Conservation (phyloP, 1,284 basidiomycete genomes). For the Wolfiporia cocos region DNA sequence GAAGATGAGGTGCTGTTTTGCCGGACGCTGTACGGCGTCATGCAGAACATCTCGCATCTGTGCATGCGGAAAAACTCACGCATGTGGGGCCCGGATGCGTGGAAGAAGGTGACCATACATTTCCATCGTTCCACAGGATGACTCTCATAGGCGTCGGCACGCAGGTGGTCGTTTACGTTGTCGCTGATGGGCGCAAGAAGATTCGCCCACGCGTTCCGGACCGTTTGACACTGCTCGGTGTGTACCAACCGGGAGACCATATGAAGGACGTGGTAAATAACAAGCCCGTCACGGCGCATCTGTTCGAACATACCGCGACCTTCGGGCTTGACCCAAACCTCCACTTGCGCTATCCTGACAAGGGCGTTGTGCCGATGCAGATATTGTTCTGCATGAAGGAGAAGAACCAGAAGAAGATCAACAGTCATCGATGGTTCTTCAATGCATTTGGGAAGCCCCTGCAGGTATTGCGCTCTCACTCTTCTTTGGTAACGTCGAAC, state of each 20-base stretch:
- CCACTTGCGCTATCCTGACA: conserved; percentile 93
- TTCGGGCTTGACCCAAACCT: conserved; percentile 86
- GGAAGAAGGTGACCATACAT: conserved; percentile 75
- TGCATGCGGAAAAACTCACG: conserved; percentile 92
- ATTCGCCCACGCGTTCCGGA: conserved; percentile 93
- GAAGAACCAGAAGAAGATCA: conserved; percentile 95
- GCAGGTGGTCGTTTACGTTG: conserved; percentile 91
- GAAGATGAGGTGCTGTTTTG: conserved; percentile 95
- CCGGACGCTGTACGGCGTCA: conserved; percentile 93
- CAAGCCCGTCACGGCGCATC: conserved; percentile 85
- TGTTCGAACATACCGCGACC: conserved; percentile 94
- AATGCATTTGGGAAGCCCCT: conserved; percentile 79
- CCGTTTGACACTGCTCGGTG: conserved; percentile 77
- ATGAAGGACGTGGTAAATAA: conserved; percentile 92
- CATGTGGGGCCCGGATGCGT: conserved; percentile 94
- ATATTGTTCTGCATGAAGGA: conserved; percentile 93
- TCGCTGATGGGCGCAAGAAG: conserved; percentile 91
- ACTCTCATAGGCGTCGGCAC: not conserved
- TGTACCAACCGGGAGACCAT: conserved; percentile 72
- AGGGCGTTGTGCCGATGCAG: conserved; percentile 90
- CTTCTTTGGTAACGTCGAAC: not conserved
- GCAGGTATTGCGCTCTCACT: conserved; percentile 59
- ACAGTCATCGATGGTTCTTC: conserved; percentile 94
- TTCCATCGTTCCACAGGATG: not conserved
- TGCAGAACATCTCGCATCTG: conserved; percentile 87